Evolutionary conservation across 2,329 filamentous ascomycete genomes (phyloP), one percentile per base, ranked within the genome.

Genomic region (Periconia sp.): DNA sequence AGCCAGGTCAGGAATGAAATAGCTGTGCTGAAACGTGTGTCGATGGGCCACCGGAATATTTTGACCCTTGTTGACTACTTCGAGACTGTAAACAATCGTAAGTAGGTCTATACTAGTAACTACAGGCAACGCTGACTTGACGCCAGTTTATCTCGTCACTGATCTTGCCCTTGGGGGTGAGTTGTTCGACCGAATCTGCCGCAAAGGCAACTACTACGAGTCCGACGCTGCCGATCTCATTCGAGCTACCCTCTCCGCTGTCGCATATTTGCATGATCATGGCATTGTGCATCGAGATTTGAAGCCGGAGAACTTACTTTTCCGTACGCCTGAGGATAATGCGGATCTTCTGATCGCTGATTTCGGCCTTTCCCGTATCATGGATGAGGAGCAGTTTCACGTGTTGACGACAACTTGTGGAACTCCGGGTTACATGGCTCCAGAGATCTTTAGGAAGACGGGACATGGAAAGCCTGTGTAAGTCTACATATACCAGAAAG

Each of bases 351-450:
- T 99, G 45, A 99, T 99, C 68, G 94, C 94, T 50, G 94, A 99
- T 69, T 99, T 99, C 71, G 94, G 94, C 8, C 78, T 99, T 36
- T 94, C 88, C 18, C 84, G 94, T 45, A 96, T 99, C 73, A 97
- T 99, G 92, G 94, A 99, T 66, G 94, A 97, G 73, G 91, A 96
- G 72, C 89, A 96, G 68, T 97, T 97, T 72, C 94, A 97, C 68
- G 92, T 97, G 21, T 77, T 99, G 50, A 99, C 94, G 9, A 99
- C 94, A 0, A 99, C 94, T 1, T 99, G 94, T 69, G 94, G 94
- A 46, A 99, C 94, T 1, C 94, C 94, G 3, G 94, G 94, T 35
- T 99, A 99, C 73, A 99, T 99, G 94, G 94, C 94, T 2, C 94
- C 94, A 16, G 94, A 99, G 71, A 99, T 99, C 63, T 99, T 99